Evolutionary conservation across 441 rosid genomes (phyloP), one percentile per base, ranked within the genome.

Genomic region (Eutrema salsugineum): DNA sequence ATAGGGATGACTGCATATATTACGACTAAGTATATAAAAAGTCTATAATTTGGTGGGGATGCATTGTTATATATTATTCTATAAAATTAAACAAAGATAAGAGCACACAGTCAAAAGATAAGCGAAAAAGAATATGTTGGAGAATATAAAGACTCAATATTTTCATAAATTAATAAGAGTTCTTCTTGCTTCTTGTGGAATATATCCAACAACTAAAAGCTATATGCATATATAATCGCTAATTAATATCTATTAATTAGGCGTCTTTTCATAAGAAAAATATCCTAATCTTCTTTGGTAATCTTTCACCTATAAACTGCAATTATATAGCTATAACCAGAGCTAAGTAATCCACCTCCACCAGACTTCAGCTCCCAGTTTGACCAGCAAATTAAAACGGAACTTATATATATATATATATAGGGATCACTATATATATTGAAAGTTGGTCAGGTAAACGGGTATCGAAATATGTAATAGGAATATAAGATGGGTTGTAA

Each of bases 131-230:
- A 76, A 76, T 69, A 39, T 63, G 24, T 47, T 55, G 51, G 61
- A 48, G 70, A 63, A 76, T 76, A 76, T 63, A 50, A 63, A 28
- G 53, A 69, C 70, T 53, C 10, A 39, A 61, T 36, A 44, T 27
- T 51, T 58, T 60, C 60, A 11, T 30, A 33, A 5, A 46, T 50
- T 5, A 73, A 30, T 8, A 51, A 44, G 74, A 54, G 65, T 61
- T 67, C 63, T 38, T 68, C 59, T 51, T 32, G 42, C 38, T 44
- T 68, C 68, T 67, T 46, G 59, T 75, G 74, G 79, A 68, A 75
- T 75, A 68, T 68, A 75, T 68, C 79, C 74, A 61, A 54, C 70
- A 54, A 28, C 78, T 68, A 62, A 33, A 67, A 67, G 68, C 69
- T 75, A 60, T 24, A 46, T 16, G 40, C 32, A 24, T 46, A 54